Evolutionary conservation across 108 stramenopile genomes (phyloP).

Genomic region (Epipyxis sp.): DNA sequence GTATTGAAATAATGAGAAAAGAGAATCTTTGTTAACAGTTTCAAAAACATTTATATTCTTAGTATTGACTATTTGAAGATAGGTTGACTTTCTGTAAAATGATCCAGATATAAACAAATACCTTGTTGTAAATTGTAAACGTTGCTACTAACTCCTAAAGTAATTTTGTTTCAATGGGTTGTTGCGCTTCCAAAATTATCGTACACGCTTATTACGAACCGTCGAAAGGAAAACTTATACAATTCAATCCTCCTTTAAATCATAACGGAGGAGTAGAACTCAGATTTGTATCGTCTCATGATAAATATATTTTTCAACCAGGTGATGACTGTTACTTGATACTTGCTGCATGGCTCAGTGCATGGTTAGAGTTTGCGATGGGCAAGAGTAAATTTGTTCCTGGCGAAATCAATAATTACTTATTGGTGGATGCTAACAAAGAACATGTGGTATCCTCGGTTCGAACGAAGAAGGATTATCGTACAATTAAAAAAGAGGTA

Average conservation of each 20-base stretch:
- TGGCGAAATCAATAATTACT: background rate
- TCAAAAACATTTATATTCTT: no score
- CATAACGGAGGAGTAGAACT: background rate
- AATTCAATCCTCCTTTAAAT: background rate
- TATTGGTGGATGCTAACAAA: background rate
- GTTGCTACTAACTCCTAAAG: no score
- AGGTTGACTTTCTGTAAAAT: no score
- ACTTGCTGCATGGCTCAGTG: background rate
- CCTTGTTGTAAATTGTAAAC: no score
- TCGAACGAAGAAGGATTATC: background rate
- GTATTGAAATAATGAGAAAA: no score
- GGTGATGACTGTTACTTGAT: background rate
- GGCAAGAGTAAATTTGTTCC: background rate
- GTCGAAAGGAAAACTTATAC: background rate
- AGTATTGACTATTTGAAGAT: no score
- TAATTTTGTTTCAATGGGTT: no score
- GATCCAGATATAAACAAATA: no score
- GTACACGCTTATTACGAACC: slow-evolving; percentile 8
- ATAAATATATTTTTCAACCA: background rate
- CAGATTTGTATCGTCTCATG: background rate
- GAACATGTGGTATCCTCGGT: background rate
- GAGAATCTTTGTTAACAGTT: no score
- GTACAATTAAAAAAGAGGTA: slow-evolving; percentile 19
- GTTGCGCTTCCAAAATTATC: background rate
- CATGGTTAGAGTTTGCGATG: background rate